These are phyloP conservation scores for Coccomyxa sp. DNA, from an alignment of 139 green algal genomes.

Conservation along the genomic window DNA sequence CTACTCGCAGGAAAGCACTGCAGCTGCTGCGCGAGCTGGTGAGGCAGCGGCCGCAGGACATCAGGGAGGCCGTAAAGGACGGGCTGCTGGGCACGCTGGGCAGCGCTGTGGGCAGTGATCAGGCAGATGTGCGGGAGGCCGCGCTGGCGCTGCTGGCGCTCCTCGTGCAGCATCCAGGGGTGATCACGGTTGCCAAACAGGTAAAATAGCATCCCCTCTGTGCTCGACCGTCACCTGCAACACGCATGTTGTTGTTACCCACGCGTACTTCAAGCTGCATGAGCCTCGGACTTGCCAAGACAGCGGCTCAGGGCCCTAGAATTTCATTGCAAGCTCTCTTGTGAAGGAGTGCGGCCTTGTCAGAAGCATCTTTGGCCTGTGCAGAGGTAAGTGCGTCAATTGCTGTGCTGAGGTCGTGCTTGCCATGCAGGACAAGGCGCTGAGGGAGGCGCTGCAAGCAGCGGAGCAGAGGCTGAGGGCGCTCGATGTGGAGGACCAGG, in stretches of 20 bases:
- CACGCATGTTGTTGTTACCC: background rate
- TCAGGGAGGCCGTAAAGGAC: background rate
- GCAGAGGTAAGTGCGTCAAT: background rate
- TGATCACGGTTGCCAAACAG: background rate
- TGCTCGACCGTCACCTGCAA: background rate
- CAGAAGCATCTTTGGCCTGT: background rate
- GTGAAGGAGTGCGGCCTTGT: background rate
- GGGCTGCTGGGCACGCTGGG: background rate
- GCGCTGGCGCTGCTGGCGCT: constrained; percentile 2
- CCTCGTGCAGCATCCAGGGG: background rate
- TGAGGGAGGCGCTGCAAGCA: background rate
- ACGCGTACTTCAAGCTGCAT: background rate
- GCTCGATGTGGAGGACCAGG: background rate
- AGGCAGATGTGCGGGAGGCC: background rate
- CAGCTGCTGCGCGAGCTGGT: constrained; percentile 41
- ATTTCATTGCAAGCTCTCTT: background rate
- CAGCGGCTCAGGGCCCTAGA: background rate
- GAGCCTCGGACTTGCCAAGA: background rate
- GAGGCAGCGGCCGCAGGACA: background rate
- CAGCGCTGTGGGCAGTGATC: background rate
- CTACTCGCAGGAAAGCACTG: constrained; percentile 42
- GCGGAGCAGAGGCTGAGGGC: background rate
- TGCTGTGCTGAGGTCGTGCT: background rate
- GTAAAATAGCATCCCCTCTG: background rate
- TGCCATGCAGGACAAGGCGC: background rate